Base-by-base conservation (phyloP, 768 basidiomycete species). In the Leccinellum albellum region DNA sequence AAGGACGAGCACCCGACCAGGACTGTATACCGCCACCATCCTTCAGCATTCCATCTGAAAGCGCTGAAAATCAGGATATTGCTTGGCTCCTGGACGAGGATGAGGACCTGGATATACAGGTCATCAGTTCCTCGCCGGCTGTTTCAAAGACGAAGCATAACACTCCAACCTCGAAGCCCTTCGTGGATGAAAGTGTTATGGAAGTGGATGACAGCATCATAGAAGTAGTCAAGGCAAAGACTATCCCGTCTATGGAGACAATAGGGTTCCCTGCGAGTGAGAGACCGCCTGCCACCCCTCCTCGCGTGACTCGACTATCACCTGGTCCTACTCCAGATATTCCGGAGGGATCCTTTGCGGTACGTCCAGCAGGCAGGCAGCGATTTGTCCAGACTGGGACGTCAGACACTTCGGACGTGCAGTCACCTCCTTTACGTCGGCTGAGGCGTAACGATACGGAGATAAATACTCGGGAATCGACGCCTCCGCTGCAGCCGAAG, bases 11-110 rank as follows among this genome's bases (percentile, higher is more conserved):
- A 14, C 17, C 23, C n/a, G 48, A 64, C n/a, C 52, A 5, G 46
- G 31, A 53, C 32, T 5, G 35, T 17, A 46, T 49, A 21, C 47
- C 45, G n/a, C 20, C 50, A 8, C 29, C 56, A 15, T n/a, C 52
- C 20, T 17, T 35, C n/a, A 13, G 49, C 29, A 9, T 52, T 17
- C 54, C 49, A 17, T 20, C 52, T 10, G 23, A 44, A 52, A 57
- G 31, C 28, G 48, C 44, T 14, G 58, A 53, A 17, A 67, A 74
- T 35, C 69, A 77, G 49, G 77, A 77, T 62, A 84, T 88, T 73
- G 79, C 82, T 2, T 88, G 86, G 87, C 73, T 89, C 21, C 68
- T 88, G 10, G 85, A 84, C 24, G 85, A 84, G 55, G 85, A 87
- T 51, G 86, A 78, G n/a, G 76, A 86, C 46, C 76, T 75, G 10